A percentile compares a stretch with the other conserved stretches of the same genome.
These are phyloP conservation scores for Botrytis tulipae DNA, from an alignment of 2,329 filamentous ascomycete species.

Conservation along the genomic window DNA sequence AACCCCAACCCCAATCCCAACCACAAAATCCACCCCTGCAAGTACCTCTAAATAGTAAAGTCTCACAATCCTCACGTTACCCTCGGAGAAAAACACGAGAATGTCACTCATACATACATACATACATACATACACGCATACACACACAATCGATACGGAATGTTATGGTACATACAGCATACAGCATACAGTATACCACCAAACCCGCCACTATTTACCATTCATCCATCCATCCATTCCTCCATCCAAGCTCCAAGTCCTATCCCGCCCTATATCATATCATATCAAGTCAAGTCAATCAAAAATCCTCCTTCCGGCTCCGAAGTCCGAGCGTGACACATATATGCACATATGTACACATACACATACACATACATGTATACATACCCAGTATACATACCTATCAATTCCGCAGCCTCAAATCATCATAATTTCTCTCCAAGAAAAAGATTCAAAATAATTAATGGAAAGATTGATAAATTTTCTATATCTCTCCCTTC, in stretches of 20 bases:
- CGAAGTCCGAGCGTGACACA: not conserved
- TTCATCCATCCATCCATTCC: too few relatives aligned
- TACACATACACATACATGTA: not conserved
- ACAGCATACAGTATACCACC: not conserved
- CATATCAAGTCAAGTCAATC: not conserved
- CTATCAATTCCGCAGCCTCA: not conserved
- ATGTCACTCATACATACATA: too few relatives aligned
- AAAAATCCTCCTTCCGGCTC: not conserved
- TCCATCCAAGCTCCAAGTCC: too few relatives aligned
- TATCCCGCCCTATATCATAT: too few relatives aligned
- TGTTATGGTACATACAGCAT: not conserved
- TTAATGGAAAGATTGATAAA: not conserved
- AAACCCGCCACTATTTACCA: not conserved
- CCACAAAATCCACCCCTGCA: too few relatives aligned
- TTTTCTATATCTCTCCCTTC: not conserved
- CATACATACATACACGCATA: too few relatives aligned
- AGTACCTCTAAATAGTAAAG: too few relatives aligned
- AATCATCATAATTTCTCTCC: too few relatives aligned
- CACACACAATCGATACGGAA: too few relatives aligned
- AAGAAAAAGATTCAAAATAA: not conserved
- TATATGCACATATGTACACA: not conserved
- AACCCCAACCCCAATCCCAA: too few relatives aligned
- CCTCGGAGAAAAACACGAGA: too few relatives aligned
- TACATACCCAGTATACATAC: not conserved
- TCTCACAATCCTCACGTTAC: too few relatives aligned